Base-by-base conservation (phyloP, 1,284 basidiomycete genomes). In the Pisolithus thermaeus region DNA sequence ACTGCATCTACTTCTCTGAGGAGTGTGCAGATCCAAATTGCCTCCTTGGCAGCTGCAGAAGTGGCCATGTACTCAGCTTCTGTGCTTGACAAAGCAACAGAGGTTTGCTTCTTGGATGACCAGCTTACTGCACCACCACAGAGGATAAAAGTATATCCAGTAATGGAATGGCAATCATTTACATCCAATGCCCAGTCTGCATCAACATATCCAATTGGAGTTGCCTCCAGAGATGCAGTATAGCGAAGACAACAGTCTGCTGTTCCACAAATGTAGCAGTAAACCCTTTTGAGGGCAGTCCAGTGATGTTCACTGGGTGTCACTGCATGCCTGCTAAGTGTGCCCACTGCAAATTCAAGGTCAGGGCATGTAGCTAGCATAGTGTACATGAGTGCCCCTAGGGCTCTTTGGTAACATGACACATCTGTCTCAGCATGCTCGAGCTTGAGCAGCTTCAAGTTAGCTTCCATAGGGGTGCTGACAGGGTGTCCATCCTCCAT, bases 61-160 rank as follows among this genome's bases (percentile, higher is more conserved):
- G 46, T 38, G 25, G 45, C 50, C 46, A 70, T 64, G 52, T 69
- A 70, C 51, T 71, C 67, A 9, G 68, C 67, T 61, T 70, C 64
- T 45, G 62, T 68, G 14, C 60, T 61, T 11, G 67, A 71, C 4
- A 62, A 46, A 2, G 67, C 60, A 40, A 67, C 51, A 16, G 61
- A 61, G 12, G 55, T 52, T 51, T 70, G 67, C 39, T 46, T 52
- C 20, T 59, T 52, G 3, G 62, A 67, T 46, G 40, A 48, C 66
- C 68, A 70, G 25, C 45, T 52, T 6, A 52, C 25, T 1, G 43
- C 49, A 38, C 22, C 32, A 1, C 49, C 23, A 4, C 28, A 20
- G 9, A 37, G n/a, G 16, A 46, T 11, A 40, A 45, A n/a, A n/a
- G n/a, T n/a, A n/a, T n/a, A n/a, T n/a, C n/a, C n/a, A n/a, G n/a